A percentile compares a stretch with the other conserved stretches of the same genome.
phyloP scores from a whole-genome alignment of 78 protist genomes.

The Tieghemostelium lacteum region DNA sequence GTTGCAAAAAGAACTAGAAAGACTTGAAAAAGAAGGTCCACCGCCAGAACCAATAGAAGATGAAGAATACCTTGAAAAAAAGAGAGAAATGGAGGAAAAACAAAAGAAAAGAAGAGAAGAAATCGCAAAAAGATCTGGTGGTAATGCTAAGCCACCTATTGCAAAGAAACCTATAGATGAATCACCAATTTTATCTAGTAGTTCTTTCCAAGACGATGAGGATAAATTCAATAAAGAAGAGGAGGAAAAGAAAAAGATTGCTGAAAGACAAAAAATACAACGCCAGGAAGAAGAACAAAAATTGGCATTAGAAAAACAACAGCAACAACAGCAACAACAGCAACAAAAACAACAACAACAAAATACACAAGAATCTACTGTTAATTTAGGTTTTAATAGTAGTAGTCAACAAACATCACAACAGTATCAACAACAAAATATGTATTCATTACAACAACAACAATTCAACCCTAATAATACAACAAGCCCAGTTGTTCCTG shows the following conservation, averaged over 20 bases:
- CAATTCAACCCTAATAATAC: neutral
- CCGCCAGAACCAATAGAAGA: neutral
- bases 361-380: too few species aligned
- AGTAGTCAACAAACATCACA: neutral
- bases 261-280: slow-evolving; percentile 17
- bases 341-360: slow-evolving; percentile 3
- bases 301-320: slow-evolving; percentile 28
- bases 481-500: too few species aligned
- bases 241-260: neutral
- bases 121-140: neutral
- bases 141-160: neutral
- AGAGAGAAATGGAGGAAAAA: slow-evolving; percentile 5
- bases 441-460: slow-evolving; percentile 7
- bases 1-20: slow-evolving; percentile 12
- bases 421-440: slow-evolving; percentile 11
- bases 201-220: too few species aligned
- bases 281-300: neutral
- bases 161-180: too few species aligned
- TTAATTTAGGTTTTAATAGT: neutral
- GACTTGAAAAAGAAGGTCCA: slow-evolving; percentile 37
- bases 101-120: neutral
- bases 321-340: slow-evolving; percentile 9
- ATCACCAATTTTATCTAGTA: too few species aligned
- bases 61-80: neutral
- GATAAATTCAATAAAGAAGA: too few species aligned